Conservation (phyloP, 768 basidiomycete genomes). For the Termitomyces sp. region DNA sequence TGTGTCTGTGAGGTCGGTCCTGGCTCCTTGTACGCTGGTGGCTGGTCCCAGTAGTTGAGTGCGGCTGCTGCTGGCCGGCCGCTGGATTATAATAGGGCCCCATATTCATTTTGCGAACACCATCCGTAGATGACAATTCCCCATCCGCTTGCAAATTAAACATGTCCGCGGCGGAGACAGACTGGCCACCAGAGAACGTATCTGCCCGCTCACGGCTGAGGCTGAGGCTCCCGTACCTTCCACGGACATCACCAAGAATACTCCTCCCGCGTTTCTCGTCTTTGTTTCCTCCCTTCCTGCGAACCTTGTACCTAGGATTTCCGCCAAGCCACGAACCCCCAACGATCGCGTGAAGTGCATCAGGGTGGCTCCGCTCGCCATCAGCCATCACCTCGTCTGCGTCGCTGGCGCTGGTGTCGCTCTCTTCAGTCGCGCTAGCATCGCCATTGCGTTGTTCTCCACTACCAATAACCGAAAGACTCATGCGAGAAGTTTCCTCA, state of each 20-base stretch:
- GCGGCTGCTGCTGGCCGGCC: slow-evolving; percentile 13
- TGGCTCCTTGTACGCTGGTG: slow-evolving; percentile 23
- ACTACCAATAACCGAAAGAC: background rate
- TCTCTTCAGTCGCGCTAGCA: slow-evolving; percentile 19
- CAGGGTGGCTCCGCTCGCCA: slow-evolving; percentile 12
- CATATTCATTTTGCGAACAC: slow-evolving; percentile 24
- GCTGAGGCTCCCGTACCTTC: slow-evolving; percentile 17
- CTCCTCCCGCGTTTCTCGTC: slow-evolving; percentile 27
- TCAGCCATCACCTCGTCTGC: slow-evolving; percentile 17
- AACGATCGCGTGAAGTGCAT: slow-evolving; percentile 31
- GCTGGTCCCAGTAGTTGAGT: slow-evolving; percentile 7
- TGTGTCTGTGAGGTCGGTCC: slow-evolving; percentile 24
- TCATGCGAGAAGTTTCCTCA: slow-evolving; percentile 19
- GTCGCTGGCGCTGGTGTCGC: slow-evolving; percentile 19
- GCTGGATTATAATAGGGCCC: slow-evolving; percentile 25
- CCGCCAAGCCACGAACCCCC: slow-evolving; percentile 75
- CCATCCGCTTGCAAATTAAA: slow-evolving; percentile 58
- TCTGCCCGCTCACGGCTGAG: slow-evolving; percentile 19
- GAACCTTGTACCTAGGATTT: slow-evolving; percentile 82
- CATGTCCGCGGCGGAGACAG: slow-evolving; percentile 58
- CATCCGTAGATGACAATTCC: slow-evolving; percentile 35
- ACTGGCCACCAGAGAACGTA: slow-evolving; percentile 17
- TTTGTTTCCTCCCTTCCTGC: slow-evolving; percentile 55
- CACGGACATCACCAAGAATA: slow-evolving; percentile 8
- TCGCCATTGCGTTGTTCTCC: slow-evolving; percentile 12